Percentiles rank a stretch among this genome's conserved stretches.
Conservation (phyloP, 345 rosid genomes). For the Jatropha curcas region DNA sequence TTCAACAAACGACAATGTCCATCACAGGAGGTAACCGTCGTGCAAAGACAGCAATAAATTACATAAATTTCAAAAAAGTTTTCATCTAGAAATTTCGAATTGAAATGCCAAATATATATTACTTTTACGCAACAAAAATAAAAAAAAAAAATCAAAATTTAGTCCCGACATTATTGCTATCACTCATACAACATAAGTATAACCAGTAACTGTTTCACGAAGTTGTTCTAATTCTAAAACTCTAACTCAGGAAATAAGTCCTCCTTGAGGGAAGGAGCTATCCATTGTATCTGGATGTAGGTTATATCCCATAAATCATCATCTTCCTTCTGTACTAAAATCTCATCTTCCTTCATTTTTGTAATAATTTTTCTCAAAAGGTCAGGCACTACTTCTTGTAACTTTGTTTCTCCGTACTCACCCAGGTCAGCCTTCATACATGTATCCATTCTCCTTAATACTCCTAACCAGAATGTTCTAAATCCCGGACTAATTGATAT, state of each 20-base stretch:
- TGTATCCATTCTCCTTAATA: constrained; percentile 92
- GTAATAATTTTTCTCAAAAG: constrained; percentile 63
- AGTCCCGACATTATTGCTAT: no score
- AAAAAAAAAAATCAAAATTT: no score
- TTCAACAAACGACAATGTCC: no score
- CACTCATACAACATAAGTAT: no score
- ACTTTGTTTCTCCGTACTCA: constrained; percentile 53
- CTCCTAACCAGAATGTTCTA: constrained; percentile 87
- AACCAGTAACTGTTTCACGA: no score
- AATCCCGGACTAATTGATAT: constrained; percentile 59
- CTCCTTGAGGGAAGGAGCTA: constrained; percentile 82
- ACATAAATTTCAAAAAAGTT: no score
- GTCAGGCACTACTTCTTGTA: constrained; percentile 58
- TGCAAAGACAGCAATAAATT: no score
- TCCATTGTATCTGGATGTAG: constrained; percentile 92
- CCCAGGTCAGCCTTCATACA: constrained; percentile 91
- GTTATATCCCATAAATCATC: constrained; percentile 87
- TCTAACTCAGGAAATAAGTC: constrained; percentile 67
- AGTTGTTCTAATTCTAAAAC: not conserved
- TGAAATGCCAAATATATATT: no score
- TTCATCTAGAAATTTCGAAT: no score
- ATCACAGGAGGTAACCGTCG: no score
- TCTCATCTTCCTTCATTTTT: constrained; percentile 66
- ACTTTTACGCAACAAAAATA: no score
- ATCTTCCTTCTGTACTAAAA: constrained; percentile 59